Evolutionary conservation across 768 basidiomycete species (phyloP), one percentile per base, ranked within the genome.

Genomic region (Pleurotus ostreatus): DNA sequence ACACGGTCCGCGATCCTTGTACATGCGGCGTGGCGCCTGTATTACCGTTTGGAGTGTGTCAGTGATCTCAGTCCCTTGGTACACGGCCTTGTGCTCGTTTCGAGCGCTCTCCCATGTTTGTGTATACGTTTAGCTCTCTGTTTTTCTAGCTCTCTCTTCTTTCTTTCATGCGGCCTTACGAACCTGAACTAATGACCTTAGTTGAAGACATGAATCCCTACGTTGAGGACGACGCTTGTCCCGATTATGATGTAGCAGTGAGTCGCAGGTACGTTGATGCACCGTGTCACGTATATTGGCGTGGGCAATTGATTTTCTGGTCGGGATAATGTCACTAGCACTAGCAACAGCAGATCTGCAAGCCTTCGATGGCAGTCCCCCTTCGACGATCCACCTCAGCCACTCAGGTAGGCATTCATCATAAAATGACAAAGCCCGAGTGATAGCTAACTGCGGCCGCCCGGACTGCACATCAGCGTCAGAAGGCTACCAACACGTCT

Each of bases 401-500:
- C 54, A 1, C 37, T 55, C 23, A 55, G 38, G 54, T 55, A 20
- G 18, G 54, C 40, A 6, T 46, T 23, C 41, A 34, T 37, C 40
- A 16, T 38, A 5, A 18, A 23, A 34, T 45, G 15, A 43, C 49
- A 52, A 26, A n/a, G 25, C 48, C 34, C 51, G 15, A 20, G 37
- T 23, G 8, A 44, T 37, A 18, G 54, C 54, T 46, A 16, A 48
- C 47, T 8, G 22, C 47, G 47, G 15, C 16, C 16, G 7, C 47
- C 16, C 47, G 15, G 9, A 37, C 15, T 16, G n/a, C 38, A 13
- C 37, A 13, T 41, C 54, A 55, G 41, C 25, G 40, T 46, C 25
- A 30, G 43, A 20, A 26, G 54, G 34, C 41, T 34, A 34, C 30
- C 41, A 37, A 45, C 41, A 45, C 63, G 64, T 11, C 69, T 68